Evolutionary conservation across 352 stramenopile genomes (phyloP), one percentile per base, ranked within the genome.

Genomic region (Phytophthora capsici): DNA sequence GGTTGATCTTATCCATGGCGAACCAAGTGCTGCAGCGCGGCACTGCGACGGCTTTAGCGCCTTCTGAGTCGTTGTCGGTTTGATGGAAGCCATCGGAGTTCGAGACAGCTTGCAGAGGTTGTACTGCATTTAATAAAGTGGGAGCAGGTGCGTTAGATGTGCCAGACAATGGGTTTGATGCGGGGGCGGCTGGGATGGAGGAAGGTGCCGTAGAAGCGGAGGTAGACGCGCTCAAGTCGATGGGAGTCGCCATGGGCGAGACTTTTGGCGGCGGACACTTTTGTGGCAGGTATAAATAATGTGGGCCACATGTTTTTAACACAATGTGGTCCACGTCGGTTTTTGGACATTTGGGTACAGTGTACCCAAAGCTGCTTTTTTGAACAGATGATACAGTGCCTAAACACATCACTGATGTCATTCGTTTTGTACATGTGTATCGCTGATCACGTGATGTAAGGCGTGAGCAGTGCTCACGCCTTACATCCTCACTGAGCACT

Each of bases 11-110:
- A 51, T 92, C 82, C 59, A 95, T 75, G 43, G 80, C 66, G 67
- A 95, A 95, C 86, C 86, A 93, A 47, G 81, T 76, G 64, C 78
- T 89, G 53, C 83, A 93, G 41, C 80, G 84, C 16, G 86, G 86
- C 41, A 95, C 71, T 1, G 77, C 69, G n/a, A 91, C 75, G 36
- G 57, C 17, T 45, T 76, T 72, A 20, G 76, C 63, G 28, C 54
- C 44, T 0, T 68, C 62, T 7, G 43, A 57, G 48, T 73, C 57
- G 50, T 74, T 65, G 43, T 71, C 69, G 3, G 64, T 71, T 16
- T 63, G 19, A 17, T 52, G 48, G 16, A 71, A 57, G 1, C 13
- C 2, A 2, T 72, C 62, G 3, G 46, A 19, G 28, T 61, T 61
- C 19, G 30, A 16, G 14, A 44, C 17, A 17, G 41, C 34, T 65